Evolutionary conservation across 495 filamentous ascomycete species (phyloP).

Genomic region (Cairneyella variabilis): DNA sequence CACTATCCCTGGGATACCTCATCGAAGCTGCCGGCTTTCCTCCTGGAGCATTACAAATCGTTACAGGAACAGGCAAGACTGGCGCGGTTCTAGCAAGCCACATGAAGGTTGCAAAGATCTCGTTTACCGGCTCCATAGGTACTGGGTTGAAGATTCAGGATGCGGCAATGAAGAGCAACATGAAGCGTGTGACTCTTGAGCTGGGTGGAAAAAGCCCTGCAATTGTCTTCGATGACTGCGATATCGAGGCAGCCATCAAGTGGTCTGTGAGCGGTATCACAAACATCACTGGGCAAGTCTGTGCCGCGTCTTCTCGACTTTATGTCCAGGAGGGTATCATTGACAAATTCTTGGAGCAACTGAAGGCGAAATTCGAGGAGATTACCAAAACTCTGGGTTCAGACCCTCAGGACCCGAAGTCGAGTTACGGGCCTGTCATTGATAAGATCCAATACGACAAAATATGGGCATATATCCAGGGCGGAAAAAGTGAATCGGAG

Average conservation of each 20-base stretch:
- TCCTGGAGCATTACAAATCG: slow-evolving; percentile 36
- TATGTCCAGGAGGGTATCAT: slow-evolving; percentile 51
- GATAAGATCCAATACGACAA: slow-evolving; percentile 56
- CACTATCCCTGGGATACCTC: slow-evolving; percentile 24
- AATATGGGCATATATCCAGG: slow-evolving; percentile 55
- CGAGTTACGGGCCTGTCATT: slow-evolving; percentile 63
- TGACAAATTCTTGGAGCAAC: slow-evolving; percentile 45
- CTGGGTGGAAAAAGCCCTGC: slow-evolving; percentile 88
- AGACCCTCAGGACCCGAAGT: slow-evolving; percentile 37
- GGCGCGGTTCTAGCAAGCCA: slow-evolving; percentile 36
- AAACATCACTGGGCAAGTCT: slow-evolving; percentile 49
- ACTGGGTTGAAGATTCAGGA: slow-evolving; percentile 80
- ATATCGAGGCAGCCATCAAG: slow-evolving; percentile 63
- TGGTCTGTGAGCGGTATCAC: slow-evolving; percentile 37
- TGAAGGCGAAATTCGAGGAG: slow-evolving; percentile 9
- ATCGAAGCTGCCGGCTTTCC: slow-evolving; percentile 31
- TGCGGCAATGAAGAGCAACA: slow-evolving; percentile 63
- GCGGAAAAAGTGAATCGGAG: slow-evolving; percentile 54
- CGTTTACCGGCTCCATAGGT: slow-evolving; percentile 64
- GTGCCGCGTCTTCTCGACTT: slow-evolving; percentile 45
- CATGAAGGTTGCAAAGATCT: slow-evolving; percentile 32
- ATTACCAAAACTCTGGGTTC: slow-evolving; percentile 47
- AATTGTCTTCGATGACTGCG: slow-evolving; percentile 80
- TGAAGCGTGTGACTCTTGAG: slow-evolving; percentile 93
- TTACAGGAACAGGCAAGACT: slow-evolving; percentile 32